phyloP scores from a whole-genome alignment of 768 basidiomycete species.

The Leucocoprinus leucothites region DNA sequence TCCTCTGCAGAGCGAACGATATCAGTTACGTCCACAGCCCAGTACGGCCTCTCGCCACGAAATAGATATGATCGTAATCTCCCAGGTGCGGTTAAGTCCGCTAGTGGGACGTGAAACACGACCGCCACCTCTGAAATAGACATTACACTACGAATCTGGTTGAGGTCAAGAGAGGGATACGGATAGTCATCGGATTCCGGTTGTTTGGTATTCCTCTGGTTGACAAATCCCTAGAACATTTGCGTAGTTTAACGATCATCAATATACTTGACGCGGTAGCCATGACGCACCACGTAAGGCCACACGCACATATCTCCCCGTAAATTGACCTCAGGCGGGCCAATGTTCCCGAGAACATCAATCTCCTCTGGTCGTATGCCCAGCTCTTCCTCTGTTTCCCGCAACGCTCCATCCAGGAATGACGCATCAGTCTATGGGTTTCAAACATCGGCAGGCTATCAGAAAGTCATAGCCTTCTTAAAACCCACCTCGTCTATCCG shows the following conservation, averaged over 20 bases:
- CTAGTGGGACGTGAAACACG: slow-evolving; percentile 69
- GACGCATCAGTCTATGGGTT: slow-evolving; percentile 46
- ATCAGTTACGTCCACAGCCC: slow-evolving; percentile 66
- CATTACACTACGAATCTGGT: slow-evolving; percentile 37
- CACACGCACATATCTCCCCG: slow-evolving; percentile 61
- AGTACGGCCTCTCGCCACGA: slow-evolving; percentile 57
- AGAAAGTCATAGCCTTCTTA: background rate
- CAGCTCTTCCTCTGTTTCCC: slow-evolving; percentile 76
- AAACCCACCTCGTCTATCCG: slow-evolving; percentile 56
- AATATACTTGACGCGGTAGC: background rate
- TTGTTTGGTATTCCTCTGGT: slow-evolving; percentile 17
- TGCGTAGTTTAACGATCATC: background rate
- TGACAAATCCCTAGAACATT: slow-evolving; percentile 40
- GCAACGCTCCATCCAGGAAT: slow-evolving; percentile 54
- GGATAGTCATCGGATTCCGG: slow-evolving; percentile 35
- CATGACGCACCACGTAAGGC: slow-evolving; percentile 69
- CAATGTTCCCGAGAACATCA: slow-evolving; percentile 63
- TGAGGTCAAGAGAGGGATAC: slow-evolving; percentile 58
- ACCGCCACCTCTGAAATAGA: slow-evolving; percentile 66
- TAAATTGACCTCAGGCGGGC: slow-evolving; percentile 58
- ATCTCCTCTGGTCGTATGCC: slow-evolving; percentile 58
- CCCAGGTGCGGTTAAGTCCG: slow-evolving; percentile 40
- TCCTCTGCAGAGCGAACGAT: slow-evolving; percentile 31
- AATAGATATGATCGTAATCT: slow-evolving; percentile 54
- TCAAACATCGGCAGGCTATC: slow-evolving; percentile 13